Base-by-base conservation (phyloP, 371 early-diverging fungal genomes). In the Nematocida major region DNA sequence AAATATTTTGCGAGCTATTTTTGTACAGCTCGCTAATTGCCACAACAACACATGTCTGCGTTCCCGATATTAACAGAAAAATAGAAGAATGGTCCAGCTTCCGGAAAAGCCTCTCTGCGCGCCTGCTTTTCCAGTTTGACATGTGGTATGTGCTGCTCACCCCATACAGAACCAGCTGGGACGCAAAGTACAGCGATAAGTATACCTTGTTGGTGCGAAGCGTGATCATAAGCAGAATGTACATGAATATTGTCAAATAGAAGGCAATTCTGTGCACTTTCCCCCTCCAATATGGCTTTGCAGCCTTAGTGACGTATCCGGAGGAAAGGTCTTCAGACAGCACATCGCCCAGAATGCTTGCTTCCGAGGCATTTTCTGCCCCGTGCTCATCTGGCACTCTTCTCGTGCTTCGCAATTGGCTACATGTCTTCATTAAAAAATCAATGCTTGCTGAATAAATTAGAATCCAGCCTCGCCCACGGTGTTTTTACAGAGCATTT, bases 41-140 rank as follows among this genome's bases (percentile, higher is more conserved):
- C 26, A 81, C 47, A 24, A 79, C 45, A 3, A 83, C 79, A 39
- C 81, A 82, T 26, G 86, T 82, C 45, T 85, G 84, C 34, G 84
- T 84, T 11, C 86, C 83, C 43, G 82, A 78, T 32, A 85, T 85
- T 15, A 85, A 54, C 34, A 85, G 34, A 61, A 85, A 85, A 20
- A 85, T 85, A 1, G 83, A 83, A 20, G 79, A 76, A 65, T 85
- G 86, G 67, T 85, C 86, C 13, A 84, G 40, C 36, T 76, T 67
- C 59, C 70, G 59, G 28, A 82, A 61, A 0, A 82, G 26, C 32
- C 39, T 59, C 54, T 79, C 76, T n/a, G 50, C 43, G 38, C 65
- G 61, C 51, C 57, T 53, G 50, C 26, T 78, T 30, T 79, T 84
- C 80, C 81, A 83, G 4, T 47, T 39, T 3, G 59, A 80, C 18